Evolutionary conservation across 192 early-diverging fungal species (phyloP).

Genomic region (Coemansia sp.): DNA sequence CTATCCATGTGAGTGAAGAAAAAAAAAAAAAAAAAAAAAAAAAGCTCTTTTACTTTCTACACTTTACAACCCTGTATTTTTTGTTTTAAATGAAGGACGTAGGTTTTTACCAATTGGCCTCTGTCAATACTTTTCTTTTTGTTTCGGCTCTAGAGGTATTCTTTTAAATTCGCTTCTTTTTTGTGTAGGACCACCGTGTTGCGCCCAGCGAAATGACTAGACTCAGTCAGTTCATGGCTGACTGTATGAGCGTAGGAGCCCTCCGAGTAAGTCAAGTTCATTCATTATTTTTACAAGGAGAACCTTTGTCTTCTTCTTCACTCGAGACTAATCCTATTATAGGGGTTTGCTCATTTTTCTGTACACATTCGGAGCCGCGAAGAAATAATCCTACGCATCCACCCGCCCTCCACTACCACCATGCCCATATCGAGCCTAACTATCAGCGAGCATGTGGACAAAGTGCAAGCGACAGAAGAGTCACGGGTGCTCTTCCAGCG

Average conservation of each 20-base stretch:
- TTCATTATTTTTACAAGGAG: too few species aligned
- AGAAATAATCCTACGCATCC: constrained; percentile 65
- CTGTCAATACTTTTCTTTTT: background rate
- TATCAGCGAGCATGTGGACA: constrained; percentile 44
- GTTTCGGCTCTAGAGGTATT: too few species aligned
- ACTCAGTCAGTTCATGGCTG: constrained; percentile 61
- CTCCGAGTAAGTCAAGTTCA: constrained; percentile 58
- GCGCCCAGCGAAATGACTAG: constrained; percentile 52
- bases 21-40: too few species aligned
- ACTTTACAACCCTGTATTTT: background rate
- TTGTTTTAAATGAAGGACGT: background rate
- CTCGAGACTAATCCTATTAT: background rate
- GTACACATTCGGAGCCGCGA: constrained; percentile 67
- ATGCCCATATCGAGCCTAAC: constrained; percentile 48
- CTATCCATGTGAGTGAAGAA: background rate
- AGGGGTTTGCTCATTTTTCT: constrained; percentile 70
- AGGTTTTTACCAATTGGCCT: background rate
- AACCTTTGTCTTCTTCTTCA: too few species aligned
- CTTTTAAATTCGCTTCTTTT: too few species aligned
- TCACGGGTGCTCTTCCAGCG: background rate
- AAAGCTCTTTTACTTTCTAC: background rate
- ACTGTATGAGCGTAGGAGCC: constrained; percentile 66
- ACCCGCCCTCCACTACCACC: constrained; percentile 28
- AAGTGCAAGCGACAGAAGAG: constrained; percentile 31
- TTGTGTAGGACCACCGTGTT: constrained; percentile 53